phyloP scores from a whole-genome alignment of 208 protist genomes.

The Trypanosoma melophagium region DNA sequence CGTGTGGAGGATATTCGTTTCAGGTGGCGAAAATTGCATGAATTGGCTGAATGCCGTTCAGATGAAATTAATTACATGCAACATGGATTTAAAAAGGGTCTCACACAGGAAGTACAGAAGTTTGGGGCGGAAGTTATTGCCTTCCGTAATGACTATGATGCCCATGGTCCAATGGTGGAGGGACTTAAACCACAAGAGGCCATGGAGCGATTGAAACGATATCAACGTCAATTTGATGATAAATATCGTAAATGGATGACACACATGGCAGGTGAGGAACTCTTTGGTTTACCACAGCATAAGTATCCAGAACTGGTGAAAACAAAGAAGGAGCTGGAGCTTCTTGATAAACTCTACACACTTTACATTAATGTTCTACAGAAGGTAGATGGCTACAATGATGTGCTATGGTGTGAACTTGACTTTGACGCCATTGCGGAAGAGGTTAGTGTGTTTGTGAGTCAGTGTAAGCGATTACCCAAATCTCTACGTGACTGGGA shows the following conservation, averaged over 20 bases:
- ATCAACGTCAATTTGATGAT: slow-evolving; percentile 95
- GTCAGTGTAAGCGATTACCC: slow-evolving; percentile 88
- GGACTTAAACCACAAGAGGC: slow-evolving; percentile 93
- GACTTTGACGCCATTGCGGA: slow-evolving; percentile 93
- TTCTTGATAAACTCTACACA: slow-evolving; percentile 94
- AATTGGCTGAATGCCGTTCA: slow-evolving; percentile 67
- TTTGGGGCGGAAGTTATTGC: slow-evolving; percentile 91
- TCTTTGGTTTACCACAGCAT: slow-evolving; percentile 94
- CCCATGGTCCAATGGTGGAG: slow-evolving; percentile 95
- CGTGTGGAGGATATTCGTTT: slow-evolving; percentile 92
- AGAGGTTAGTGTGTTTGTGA: slow-evolving; percentile 91
- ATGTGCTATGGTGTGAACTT: slow-evolving; percentile 94
- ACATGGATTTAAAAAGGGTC: slow-evolving; percentile 90
- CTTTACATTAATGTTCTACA: slow-evolving; percentile 95
- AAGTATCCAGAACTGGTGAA: slow-evolving; percentile 94
- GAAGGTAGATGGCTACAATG: slow-evolving; percentile 93
- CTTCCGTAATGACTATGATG: slow-evolving; percentile 95
- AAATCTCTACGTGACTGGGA: slow-evolving; percentile 94
- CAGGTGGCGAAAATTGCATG: slow-evolving; percentile 92
- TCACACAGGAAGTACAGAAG: slow-evolving; percentile 93
- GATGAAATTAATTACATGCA: slow-evolving; percentile 93
- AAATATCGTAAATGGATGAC: slow-evolving; percentile 94
- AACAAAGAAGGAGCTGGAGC: slow-evolving; percentile 93
- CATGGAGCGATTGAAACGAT: slow-evolving; percentile 94
- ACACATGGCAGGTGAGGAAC: slow-evolving; percentile 94